A percentile compares a stretch with the other conserved stretches of the same genome.
Evolutionary conservation across 2,329 filamentous ascomycete species (phyloP).

Genomic region (Exophiala bonariae): DNA sequence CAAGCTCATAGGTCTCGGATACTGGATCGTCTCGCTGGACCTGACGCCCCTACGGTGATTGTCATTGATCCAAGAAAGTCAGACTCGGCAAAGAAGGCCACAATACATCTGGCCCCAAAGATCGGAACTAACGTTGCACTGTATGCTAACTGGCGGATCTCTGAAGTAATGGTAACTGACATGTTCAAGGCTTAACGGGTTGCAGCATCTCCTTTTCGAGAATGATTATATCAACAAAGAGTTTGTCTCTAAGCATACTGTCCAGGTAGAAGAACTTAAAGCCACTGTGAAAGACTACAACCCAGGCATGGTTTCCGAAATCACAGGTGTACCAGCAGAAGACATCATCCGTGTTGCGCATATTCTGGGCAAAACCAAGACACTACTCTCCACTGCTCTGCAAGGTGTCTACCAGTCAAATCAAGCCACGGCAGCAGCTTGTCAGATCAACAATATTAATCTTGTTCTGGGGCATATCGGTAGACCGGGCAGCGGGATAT

Average conservation of each 20-base stretch:
- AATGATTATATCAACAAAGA: slow-evolving; percentile 37
- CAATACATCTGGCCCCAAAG: slow-evolving; percentile 36
- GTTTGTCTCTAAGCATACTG: slow-evolving; percentile 32
- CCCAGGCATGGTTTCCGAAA: slow-evolving; percentile 34
- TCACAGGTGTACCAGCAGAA: slow-evolving; percentile 35
- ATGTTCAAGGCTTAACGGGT: slow-evolving; percentile 33
- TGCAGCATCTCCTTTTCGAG: slow-evolving; percentile 39
- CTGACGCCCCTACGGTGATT: slow-evolving; percentile 36
- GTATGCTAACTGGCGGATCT: neutral
- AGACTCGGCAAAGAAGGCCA: slow-evolving; percentile 36
- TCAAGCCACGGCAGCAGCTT: slow-evolving; percentile 41
- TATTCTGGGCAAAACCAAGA: slow-evolving; percentile 35
- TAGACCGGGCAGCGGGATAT: slow-evolving; percentile 36
- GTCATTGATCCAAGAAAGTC: slow-evolving; percentile 38
- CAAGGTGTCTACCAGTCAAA: slow-evolving; percentile 44
- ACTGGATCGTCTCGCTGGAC: slow-evolving; percentile 37
- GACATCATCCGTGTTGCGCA: slow-evolving; percentile 34
- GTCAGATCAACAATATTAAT: slow-evolving; percentile 45
- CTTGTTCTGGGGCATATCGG: slow-evolving; percentile 38
- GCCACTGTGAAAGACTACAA: slow-evolving; percentile 34
- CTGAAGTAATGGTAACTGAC: neutral
- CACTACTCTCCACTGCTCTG: slow-evolving; percentile 38
- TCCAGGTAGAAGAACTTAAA: slow-evolving; percentile 32
- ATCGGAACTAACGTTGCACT: slow-evolving; percentile 40
- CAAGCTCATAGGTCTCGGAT: too few species aligned